Percentiles rank a stretch among this genome's conserved stretches.
These are phyloP conservation scores for Teunomyces lycoperdinae DNA, from an alignment of 805 yeast genomes.

Conservation along the genomic window DNA sequence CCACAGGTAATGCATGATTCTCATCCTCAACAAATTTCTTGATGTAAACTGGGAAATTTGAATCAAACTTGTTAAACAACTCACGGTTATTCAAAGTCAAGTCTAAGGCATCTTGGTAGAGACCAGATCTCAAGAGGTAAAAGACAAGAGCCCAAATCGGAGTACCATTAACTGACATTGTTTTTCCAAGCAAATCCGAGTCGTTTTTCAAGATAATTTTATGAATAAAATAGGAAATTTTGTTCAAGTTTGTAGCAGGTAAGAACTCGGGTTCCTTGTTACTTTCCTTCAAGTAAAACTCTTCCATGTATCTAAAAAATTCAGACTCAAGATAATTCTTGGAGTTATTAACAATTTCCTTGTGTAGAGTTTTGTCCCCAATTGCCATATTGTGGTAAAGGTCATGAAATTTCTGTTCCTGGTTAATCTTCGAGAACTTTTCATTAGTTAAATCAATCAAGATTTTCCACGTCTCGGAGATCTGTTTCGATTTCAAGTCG, in stretches of 20 bases:
- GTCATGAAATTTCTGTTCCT: constrained; percentile 32
- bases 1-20: constrained; percentile 58
- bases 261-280: constrained; percentile 30
- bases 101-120: constrained; percentile 71
- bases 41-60: constrained; percentile 76
- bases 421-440: constrained; percentile 30
- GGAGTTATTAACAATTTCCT: constrained; percentile 52
- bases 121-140: constrained; percentile 82
- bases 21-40: constrained; percentile 58
- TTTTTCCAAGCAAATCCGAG: constrained; percentile 20
- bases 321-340: constrained; percentile 67
- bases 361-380: constrained; percentile 25
- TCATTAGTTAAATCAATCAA: constrained; percentile 47
- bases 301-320: constrained; percentile 71
- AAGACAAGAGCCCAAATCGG: constrained; percentile 96
- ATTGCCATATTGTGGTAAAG: constrained; percentile 20
- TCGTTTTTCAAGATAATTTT: constrained; percentile 33
- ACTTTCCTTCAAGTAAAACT: constrained; percentile 57
- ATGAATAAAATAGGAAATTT: constrained; percentile 58
- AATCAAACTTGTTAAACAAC: constrained; percentile 80
- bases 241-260: constrained; percentile 67
- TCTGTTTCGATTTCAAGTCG: constrained; percentile 66
- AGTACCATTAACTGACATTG: constrained; percentile 61
- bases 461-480: constrained; percentile 73
- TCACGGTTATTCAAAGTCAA: constrained; percentile 62